These are phyloP conservation scores for Tetraselmis chui DNA, from an alignment of 139 green algal species.

Conservation along the genomic window DNA sequence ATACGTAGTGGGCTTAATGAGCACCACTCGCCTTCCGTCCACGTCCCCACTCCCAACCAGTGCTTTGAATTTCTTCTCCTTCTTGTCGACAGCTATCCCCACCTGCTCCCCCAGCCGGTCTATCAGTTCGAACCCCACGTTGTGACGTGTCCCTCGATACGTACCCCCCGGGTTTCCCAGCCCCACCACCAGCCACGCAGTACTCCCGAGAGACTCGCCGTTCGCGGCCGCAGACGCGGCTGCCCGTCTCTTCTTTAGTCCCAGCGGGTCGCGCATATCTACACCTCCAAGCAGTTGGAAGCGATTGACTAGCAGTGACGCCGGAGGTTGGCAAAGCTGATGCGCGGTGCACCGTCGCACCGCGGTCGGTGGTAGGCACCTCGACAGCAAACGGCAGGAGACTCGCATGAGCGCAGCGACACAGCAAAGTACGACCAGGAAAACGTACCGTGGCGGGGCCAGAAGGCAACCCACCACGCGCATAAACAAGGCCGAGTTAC, in stretches of 20 bases:
- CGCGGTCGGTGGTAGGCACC: no score
- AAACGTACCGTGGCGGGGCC: no score
- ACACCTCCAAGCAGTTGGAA: no score
- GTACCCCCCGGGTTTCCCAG: slow-evolving; percentile 70
- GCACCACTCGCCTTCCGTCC: slow-evolving; percentile 39
- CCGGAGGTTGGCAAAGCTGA: no score
- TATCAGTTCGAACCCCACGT: slow-evolving; percentile 82
- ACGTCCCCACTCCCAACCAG: slow-evolving; percentile 6
- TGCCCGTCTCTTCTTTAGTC: neutral
- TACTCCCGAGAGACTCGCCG: neutral
- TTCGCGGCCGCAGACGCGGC: neutral
- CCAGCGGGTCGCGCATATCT: neutral
- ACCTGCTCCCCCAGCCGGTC: slow-evolving; percentile 53
- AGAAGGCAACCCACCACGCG: no score
- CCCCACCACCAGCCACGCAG: slow-evolving; percentile 58
- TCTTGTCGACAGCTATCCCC: slow-evolving; percentile 49
- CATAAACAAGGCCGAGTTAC: no score
- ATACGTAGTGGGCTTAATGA: slow-evolving; percentile 84
- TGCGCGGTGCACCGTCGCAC: no score
- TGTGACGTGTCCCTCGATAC: slow-evolving; percentile 76
- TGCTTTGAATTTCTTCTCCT: slow-evolving; percentile 42
- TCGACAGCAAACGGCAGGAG: no score
- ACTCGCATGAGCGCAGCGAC: no score
- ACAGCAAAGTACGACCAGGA: no score
- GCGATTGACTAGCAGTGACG: no score